Conservation (phyloP, 148 eudicot genomes). For the Fagopyrum homotropicum region DNA sequence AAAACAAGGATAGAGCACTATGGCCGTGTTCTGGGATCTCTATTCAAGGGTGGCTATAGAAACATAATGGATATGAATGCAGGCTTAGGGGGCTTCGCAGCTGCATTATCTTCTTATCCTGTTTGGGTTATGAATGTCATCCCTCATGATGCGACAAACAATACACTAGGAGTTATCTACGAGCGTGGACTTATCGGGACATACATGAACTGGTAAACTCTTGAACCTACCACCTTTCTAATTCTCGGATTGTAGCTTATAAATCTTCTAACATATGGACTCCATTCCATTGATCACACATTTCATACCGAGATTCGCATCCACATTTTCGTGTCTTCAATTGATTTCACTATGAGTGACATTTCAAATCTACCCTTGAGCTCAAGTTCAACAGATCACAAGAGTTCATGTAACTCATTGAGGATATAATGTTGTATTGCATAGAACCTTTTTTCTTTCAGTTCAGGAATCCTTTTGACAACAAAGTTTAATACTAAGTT, state of each 20-base stretch:
- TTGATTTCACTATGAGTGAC: no score
- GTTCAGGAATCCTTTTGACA: no score
- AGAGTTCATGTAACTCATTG: no score
- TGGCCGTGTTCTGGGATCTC: constrained; percentile 28
- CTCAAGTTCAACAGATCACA: no score
- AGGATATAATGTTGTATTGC: no score
- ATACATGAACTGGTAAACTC: constrained; percentile 58
- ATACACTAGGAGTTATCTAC: constrained; percentile 50
- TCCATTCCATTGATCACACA: no score
- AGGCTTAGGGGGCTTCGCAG: constrained; percentile 65
- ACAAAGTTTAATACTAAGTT: no score
- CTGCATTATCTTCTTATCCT: constrained; percentile 46
- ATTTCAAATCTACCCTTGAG: no score
- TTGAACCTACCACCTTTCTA: background rate
- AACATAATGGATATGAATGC: constrained; percentile 82
- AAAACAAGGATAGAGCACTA: constrained; percentile 44
- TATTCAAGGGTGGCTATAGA: constrained; percentile 34
- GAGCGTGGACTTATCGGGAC: constrained; percentile 79
- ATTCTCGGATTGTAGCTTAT: background rate
- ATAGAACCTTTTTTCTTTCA: no score
- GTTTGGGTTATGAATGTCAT: constrained; percentile 78
- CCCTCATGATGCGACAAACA: constrained; percentile 35
- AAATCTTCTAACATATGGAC: no score
- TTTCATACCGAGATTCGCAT: background rate
- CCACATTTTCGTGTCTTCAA: no score